These are phyloP conservation scores for Colletotrichum nymphaeae DNA, from an alignment of 2,329 filamentous ascomycete genomes.

Conservation along the genomic window DNA sequence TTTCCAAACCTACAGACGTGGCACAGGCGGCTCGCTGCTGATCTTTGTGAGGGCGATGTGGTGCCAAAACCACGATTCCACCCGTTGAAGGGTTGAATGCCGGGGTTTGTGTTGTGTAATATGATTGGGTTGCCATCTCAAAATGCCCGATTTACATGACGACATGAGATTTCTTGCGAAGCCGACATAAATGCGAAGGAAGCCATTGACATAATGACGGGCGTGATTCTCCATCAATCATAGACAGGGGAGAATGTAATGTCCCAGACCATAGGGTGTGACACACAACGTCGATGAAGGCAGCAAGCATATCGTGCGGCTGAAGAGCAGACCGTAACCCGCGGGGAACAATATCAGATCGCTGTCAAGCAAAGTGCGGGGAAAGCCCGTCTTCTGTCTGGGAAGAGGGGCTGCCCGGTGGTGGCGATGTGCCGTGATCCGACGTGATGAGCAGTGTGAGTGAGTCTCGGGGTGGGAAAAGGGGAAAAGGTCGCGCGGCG, in stretches of 20 bases:
- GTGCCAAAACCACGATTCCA: constrained; percentile 2
- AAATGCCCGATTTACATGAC: neutral
- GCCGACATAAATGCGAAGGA: neutral
- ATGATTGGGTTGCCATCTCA: neutral
- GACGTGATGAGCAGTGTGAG: neutral
- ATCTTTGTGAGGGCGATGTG: neutral
- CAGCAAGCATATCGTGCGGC: constrained; percentile 17
- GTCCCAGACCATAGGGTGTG: neutral
- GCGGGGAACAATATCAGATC: neutral
- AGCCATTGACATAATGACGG: neutral
- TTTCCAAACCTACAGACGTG: constrained; percentile 23
- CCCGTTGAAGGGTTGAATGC: neutral
- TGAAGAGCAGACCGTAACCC: neutral
- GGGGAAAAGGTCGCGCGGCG: constrained; percentile 10
- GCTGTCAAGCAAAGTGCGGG: constrained; percentile 7
- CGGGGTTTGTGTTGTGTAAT: neutral
- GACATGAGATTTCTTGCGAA: neutral
- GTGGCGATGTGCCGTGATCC: constrained; percentile 24
- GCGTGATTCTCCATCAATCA: constrained; percentile 26
- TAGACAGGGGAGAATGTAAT: neutral
- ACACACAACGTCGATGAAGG: constrained; percentile 1
- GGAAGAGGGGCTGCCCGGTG: neutral
- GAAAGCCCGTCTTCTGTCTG: neutral
- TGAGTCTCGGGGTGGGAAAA: neutral
- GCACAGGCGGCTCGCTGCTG: constrained; percentile 1